phyloP scores from a whole-genome alignment of 805 yeast genomes.

The Millerozyma acaciae region DNA sequence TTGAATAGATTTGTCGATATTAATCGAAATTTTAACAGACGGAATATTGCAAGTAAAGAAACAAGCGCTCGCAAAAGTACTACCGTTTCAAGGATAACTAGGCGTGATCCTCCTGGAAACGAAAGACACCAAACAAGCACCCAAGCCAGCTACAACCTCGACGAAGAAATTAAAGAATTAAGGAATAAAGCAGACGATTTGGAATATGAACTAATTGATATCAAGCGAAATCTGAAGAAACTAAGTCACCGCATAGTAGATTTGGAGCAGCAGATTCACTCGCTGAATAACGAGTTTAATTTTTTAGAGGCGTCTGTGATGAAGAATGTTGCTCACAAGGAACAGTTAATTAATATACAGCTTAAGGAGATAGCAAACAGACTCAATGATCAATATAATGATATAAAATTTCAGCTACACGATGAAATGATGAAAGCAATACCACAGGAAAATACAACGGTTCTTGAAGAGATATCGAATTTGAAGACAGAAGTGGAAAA shows the following conservation, averaged over 20 bases:
- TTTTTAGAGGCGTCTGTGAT: slow-evolving; percentile 23
- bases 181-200: slow-evolving; percentile 13
- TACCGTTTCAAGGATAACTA: not conserved
- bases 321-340: slow-evolving; percentile 25
- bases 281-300: slow-evolving; percentile 17
- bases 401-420: slow-evolving; percentile 30
- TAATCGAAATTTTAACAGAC: slow-evolving; percentile 3
- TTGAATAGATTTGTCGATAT: slow-evolving; percentile 14
- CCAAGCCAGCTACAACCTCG: slow-evolving; percentile 9
- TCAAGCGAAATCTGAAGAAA: slow-evolving; percentile 13
- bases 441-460: slow-evolving; percentile 18
- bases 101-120: not conserved
- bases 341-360: slow-evolving; percentile 23
- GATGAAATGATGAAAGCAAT: slow-evolving; percentile 27
- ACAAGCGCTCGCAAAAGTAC: not conserved
- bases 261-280: slow-evolving; percentile 3
- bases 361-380: slow-evolving; percentile 27
- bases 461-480: slow-evolving; percentile 13
- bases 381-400: slow-evolving; percentile 24
- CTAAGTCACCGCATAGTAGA: slow-evolving; percentile 6
- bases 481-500: slow-evolving; percentile 11
- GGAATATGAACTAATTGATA: slow-evolving; percentile 17
- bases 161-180: slow-evolving; percentile 10
- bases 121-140: slow-evolving; percentile 1
- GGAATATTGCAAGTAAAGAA: slow-evolving; percentile 1